Percentiles rank a stretch among this genome's conserved stretches.
Conservation (phyloP, 2,329 filamentous ascomycete genomes). For the Sclerotiophoma versabilis region DNA sequence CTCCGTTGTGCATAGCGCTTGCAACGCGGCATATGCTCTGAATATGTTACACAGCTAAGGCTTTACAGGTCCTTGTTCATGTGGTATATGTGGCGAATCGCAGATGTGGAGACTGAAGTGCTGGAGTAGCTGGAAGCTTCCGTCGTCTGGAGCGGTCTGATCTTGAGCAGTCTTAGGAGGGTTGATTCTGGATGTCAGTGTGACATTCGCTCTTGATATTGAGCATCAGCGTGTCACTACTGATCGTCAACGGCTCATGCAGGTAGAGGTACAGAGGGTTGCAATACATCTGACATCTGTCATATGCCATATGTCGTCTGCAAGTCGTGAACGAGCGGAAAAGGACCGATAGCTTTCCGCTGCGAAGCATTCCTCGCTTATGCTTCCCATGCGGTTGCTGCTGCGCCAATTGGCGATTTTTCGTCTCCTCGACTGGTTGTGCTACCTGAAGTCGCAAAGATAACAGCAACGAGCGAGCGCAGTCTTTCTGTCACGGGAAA, state of each 20-base stretch:
- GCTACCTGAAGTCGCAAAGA: background rate
- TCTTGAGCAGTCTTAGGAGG: background rate
- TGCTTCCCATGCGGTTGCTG: background rate
- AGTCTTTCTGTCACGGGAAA: background rate
- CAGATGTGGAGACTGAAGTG: constrained; percentile 74
- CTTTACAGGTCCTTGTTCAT: constrained; percentile 79
- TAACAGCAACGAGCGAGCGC: background rate
- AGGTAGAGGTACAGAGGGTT: constrained; percentile 16
- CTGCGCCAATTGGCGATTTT: background rate
- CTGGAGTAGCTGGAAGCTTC: constrained; percentile 40
- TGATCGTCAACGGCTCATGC: background rate
- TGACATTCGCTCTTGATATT: background rate
- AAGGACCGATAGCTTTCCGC: constrained; percentile 6
- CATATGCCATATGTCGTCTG: constrained; percentile 8
- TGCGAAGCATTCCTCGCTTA: constrained; percentile 14
- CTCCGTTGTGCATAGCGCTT: constrained; percentile 13
- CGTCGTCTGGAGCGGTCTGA: background rate
- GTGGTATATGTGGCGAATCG: constrained; percentile 98
- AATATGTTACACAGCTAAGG: constrained; percentile 8
- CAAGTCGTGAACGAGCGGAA: constrained; percentile 11
- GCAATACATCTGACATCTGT: constrained; percentile 22
- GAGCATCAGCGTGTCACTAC: background rate
- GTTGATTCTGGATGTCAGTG: background rate
- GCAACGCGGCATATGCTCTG: background rate
- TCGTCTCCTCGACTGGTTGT: background rate